These are phyloP conservation scores for Platanthera guangdongensis DNA, from an alignment of 106 monocot species.

Conservation along the genomic window DNA sequence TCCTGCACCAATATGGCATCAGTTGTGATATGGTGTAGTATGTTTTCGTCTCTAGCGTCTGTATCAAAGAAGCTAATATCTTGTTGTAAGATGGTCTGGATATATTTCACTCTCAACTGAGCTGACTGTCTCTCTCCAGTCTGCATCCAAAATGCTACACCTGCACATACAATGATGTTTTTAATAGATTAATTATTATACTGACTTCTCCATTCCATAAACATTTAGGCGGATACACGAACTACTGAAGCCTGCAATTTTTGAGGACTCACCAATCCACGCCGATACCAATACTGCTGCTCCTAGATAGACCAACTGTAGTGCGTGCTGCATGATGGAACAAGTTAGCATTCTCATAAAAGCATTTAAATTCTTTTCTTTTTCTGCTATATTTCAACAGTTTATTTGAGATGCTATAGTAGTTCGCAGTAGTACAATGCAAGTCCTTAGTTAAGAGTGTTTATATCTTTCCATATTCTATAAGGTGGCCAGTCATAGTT, in stretches of 20 bases:
- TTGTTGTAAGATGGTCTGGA: constrained; percentile 22
- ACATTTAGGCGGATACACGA: background rate
- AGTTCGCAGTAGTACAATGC: background rate
- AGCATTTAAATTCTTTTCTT: background rate
- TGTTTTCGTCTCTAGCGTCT: constrained; percentile 19
- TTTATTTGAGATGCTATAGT: background rate
- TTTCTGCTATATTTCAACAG: background rate
- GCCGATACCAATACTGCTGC: constrained; percentile 27
- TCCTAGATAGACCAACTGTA: constrained; percentile 29
- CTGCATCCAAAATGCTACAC: constrained; percentile 35
- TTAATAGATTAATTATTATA: background rate
- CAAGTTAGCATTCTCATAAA: background rate
- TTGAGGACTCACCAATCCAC: constrained; percentile 28
- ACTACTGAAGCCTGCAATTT: background rate
- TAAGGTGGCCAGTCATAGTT: too few species aligned
- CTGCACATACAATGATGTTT: constrained; percentile 7
- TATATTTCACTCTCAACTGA: constrained; percentile 22
- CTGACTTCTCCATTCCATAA: background rate
- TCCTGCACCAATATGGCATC: constrained; percentile 31
- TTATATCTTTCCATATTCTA: too few species aligned
- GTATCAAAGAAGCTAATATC: constrained; percentile 27
- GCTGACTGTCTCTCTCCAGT: constrained; percentile 39
- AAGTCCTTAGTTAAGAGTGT: too few species aligned
- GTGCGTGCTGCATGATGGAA: constrained; percentile 23
- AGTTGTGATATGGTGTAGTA: constrained; percentile 26